phyloP scores from a whole-genome alignment of 306 rosid species.

The Sphenostylis stenocarpa region DNA sequence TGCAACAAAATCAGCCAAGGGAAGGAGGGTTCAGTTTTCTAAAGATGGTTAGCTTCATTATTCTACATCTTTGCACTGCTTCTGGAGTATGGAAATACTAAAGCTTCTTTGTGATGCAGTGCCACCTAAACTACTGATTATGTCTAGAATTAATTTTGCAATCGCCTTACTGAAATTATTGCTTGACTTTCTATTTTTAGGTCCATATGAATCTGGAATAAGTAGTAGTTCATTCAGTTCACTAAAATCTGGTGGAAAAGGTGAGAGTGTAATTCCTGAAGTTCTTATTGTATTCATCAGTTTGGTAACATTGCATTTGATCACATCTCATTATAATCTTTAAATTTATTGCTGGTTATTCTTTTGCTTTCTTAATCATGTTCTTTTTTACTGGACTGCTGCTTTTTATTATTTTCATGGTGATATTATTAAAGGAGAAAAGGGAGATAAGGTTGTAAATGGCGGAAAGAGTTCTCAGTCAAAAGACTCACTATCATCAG shows the following conservation, averaged over 20 bases:
- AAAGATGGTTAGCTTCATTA: conserved; percentile 51
- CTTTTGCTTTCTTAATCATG: neutral
- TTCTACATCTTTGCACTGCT: conserved; percentile 17
- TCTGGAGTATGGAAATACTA: conserved; percentile 19
- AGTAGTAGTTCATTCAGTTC: conserved; percentile 11
- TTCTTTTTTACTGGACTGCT: neutral
- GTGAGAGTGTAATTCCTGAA: conserved; percentile 34
- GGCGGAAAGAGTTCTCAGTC: conserved; percentile 44
- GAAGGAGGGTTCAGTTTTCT: conserved; percentile 76
- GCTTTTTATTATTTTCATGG: conserved; percentile 28
- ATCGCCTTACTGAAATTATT: conserved; percentile 14
- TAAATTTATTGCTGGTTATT: conserved; percentile 12
- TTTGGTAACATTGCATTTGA: conserved; percentile 22
- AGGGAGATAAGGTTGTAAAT: conserved; percentile 54
- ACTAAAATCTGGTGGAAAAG: conserved; percentile 44
- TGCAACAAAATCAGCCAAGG: conserved; percentile 60
- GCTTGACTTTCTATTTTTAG: conserved; percentile 25
- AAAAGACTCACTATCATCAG: conserved; percentile 54
- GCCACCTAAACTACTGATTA: conserved; percentile 9
- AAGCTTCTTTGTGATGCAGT: conserved; percentile 12
- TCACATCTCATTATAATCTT: neutral
- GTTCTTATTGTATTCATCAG: conserved; percentile 32
- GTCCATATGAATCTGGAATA: conserved; percentile 35
- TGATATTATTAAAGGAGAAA: conserved; percentile 55
- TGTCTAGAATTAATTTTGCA: neutral